Evolutionary conservation across 805 yeast genomes (phyloP).

Genomic region (Candida andamanensis): DNA sequence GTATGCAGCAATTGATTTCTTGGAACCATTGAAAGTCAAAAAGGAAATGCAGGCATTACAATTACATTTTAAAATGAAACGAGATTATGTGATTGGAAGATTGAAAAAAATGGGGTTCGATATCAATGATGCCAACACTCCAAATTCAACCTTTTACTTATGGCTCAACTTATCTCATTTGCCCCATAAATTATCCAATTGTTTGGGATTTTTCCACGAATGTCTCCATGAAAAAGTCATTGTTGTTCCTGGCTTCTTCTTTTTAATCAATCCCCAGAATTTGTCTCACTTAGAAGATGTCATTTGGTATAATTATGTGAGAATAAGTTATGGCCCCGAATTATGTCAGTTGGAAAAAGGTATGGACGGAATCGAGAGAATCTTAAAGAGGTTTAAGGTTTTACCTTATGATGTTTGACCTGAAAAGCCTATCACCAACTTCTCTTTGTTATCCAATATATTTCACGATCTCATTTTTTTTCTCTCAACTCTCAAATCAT

Average conservation of each 20-base stretch:
- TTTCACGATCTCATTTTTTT: too few relatives aligned
- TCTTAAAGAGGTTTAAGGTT: constrained; percentile 39
- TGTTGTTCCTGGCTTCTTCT: constrained; percentile 60
- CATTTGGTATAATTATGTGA: constrained; percentile 54
- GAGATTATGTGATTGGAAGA: constrained; percentile 50
- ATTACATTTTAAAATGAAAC: constrained; percentile 49
- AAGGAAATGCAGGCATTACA: constrained; percentile 55
- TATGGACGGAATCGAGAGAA: constrained; percentile 56
- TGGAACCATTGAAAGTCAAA: constrained; percentile 46
- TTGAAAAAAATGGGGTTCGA: constrained; percentile 50
- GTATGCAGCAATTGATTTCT: constrained; percentile 51
- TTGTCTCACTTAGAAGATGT: constrained; percentile 46
- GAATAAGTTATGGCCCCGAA: constrained; percentile 60
- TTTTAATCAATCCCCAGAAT: constrained; percentile 52
- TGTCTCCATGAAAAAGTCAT: constrained; percentile 55
- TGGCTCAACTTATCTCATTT: constrained; percentile 55
- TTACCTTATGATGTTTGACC: constrained; percentile 28
- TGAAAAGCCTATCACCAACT: too few relatives aligned
- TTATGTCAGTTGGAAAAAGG: constrained; percentile 45
- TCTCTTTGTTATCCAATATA: too few relatives aligned
- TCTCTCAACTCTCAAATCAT: too few relatives aligned
- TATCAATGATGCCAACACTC: constrained; percentile 39
- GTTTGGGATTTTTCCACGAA: constrained; percentile 61
- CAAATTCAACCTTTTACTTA: constrained; percentile 55
- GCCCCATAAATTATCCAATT: constrained; percentile 52